A percentile compares a stretch with the other conserved stretches of the same genome.
Conservation (phyloP, 2,329 filamentous ascomycete species). For the Claviceps africana region DNA sequence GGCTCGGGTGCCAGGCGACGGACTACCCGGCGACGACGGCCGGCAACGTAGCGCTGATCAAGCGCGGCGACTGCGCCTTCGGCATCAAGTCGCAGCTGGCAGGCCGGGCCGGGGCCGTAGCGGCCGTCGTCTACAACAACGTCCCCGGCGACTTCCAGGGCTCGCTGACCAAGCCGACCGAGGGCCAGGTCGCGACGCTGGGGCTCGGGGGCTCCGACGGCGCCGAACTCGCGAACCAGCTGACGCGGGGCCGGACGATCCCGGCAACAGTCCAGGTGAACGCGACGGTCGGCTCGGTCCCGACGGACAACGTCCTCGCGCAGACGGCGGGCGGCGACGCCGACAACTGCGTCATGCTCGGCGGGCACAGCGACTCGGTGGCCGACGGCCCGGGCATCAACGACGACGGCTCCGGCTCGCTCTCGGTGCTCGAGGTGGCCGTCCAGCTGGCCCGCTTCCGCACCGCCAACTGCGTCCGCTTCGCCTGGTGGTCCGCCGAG, state of each 20-base stretch:
- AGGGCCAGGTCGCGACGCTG: conserved; percentile 52
- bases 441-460: conserved; percentile 41
- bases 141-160: conserved; percentile 48
- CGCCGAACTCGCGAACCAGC: conserved; percentile 35
- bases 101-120: conserved; percentile 53
- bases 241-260: conserved; percentile 36
- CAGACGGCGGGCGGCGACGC: conserved; percentile 46
- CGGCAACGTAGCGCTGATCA: conserved; percentile 56
- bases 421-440: conserved; percentile 48
- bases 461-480: conserved; percentile 52
- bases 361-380: conserved; percentile 51
- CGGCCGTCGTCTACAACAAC: conserved; percentile 63
- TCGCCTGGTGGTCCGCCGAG: conserved; percentile 55
- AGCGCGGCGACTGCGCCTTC: conserved; percentile 57
- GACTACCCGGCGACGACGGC: conserved; percentile 48
- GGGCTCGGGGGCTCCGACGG: conserved; percentile 49
- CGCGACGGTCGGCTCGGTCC: conserved; percentile 37
- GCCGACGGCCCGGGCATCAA: conserved; percentile 58
- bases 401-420: conserved; percentile 57
- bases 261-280: conserved; percentile 46
- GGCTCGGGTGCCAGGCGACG: conserved; percentile 46
- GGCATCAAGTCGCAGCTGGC: conserved; percentile 56
- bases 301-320: conserved; percentile 47
- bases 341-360: conserved; percentile 52
- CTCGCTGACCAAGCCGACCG: conserved; percentile 49